Conservation (phyloP, 257 asterid genomes). For the Solanum ossicruentum region DNA sequence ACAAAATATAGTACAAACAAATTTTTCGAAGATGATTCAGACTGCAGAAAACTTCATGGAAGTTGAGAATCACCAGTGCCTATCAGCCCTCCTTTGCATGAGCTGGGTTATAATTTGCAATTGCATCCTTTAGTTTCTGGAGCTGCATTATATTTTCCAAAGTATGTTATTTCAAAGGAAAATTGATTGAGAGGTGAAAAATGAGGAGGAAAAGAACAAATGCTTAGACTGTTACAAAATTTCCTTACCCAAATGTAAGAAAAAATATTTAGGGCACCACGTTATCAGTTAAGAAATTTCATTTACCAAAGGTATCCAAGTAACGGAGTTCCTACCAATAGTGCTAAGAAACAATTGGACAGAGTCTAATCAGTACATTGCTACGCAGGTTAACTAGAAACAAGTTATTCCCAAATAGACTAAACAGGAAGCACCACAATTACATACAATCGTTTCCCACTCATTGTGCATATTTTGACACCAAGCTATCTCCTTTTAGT, state of each 20-base stretch:
- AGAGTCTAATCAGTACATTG: neutral
- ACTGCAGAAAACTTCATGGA: conserved; percentile 6
- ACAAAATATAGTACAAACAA: neutral
- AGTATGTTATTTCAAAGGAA: neutral
- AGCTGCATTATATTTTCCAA: conserved; percentile 27
- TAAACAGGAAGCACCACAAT: neutral
- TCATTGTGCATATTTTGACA: neutral
- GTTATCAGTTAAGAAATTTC: neutral
- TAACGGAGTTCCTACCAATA: neutral
- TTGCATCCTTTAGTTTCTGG: conserved; percentile 56
- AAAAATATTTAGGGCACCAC: neutral
- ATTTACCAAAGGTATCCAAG: neutral
- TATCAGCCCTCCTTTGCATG: neutral
- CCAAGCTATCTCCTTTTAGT: neutral
- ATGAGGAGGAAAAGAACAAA: neutral
- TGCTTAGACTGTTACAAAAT: neutral
- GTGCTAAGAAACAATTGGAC: neutral
- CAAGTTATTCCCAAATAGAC: neutral
- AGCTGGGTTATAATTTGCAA: conserved; percentile 24
- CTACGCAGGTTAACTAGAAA: neutral
- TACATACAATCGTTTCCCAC: neutral
- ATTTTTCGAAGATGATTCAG: neutral
- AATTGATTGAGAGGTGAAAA: neutral
- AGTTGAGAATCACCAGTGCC: conserved; percentile 11
- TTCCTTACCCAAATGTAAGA: neutral